Conservation (phyloP, 163 green algal genomes). For the Chlamydomonas reinhardtii region DNA sequence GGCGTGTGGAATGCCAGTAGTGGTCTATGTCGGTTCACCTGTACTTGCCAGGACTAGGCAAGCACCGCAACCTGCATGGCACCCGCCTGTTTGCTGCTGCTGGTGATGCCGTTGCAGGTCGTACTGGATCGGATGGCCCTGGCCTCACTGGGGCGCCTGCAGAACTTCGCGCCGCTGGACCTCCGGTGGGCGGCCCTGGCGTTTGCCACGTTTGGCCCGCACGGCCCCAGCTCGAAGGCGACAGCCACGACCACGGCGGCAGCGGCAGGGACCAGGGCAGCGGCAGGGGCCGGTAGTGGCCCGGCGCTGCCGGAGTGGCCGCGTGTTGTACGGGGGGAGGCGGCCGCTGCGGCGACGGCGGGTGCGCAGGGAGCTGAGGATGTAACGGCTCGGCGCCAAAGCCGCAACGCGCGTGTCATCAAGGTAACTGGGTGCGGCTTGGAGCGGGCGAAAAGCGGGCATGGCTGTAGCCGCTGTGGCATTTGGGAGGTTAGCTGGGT, state of each 20-base stretch:
- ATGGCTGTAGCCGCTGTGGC: too few relatives aligned
- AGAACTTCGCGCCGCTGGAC: slow-evolving; percentile 7
- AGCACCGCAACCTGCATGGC: too few relatives aligned
- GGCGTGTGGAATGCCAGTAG: too few relatives aligned
- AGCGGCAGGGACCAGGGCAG: not conserved
- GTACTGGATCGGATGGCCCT: slow-evolving; percentile 25
- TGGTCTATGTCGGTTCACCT: too few relatives aligned
- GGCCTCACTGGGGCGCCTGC: not conserved
- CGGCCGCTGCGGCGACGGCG: too few relatives aligned
- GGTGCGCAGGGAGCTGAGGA: not conserved
- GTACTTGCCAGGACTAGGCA: too few relatives aligned
- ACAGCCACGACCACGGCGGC: not conserved
- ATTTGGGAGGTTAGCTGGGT: too few relatives aligned
- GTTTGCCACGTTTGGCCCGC: slow-evolving; percentile 21
- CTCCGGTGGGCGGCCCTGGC: not conserved
- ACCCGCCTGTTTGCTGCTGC: too few relatives aligned
- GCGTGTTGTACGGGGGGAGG: too few relatives aligned
- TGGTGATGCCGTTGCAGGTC: not conserved
- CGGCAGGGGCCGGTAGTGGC: not conserved
- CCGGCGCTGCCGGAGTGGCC: too few relatives aligned
- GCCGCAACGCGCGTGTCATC: slow-evolving; percentile 11
- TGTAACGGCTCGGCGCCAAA: not conserved
- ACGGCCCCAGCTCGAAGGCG: not conserved
- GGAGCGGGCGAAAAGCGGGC: too few relatives aligned
- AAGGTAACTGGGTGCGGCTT: not conserved